These are phyloP conservation scores for Pseudocercospora ulei DNA, from an alignment of 2,329 filamentous ascomycete species.

Conservation along the genomic window DNA sequence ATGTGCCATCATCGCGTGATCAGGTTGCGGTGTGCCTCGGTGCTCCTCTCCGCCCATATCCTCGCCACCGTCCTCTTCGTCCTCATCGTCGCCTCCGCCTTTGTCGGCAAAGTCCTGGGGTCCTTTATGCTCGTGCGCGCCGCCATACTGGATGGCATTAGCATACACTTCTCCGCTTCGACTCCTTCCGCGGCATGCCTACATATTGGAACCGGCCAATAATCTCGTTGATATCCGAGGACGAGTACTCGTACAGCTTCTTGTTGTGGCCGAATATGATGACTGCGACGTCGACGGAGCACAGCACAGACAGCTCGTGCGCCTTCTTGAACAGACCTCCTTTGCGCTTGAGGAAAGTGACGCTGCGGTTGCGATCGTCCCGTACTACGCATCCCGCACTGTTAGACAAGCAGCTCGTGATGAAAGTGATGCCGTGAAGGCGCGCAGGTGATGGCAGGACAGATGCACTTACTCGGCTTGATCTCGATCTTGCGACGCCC, in stretches of 20 bases:
- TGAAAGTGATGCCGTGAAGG: neutral
- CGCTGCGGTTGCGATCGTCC: conserved; percentile 24
- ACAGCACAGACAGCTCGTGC: conserved; percentile 93
- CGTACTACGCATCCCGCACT: conserved; percentile 18
- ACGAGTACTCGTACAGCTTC: conserved; percentile 97
- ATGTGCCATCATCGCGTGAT: conserved; percentile 42
- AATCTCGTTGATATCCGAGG: conserved; percentile 82
- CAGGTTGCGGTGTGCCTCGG: conserved; percentile 59
- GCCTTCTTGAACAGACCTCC: conserved; percentile 99
- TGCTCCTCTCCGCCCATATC: conserved; percentile 41
- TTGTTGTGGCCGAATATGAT: conserved; percentile 99
- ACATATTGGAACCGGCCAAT: conserved; percentile 85
- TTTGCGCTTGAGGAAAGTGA: conserved; percentile 94
- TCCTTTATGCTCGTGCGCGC: conserved; percentile 90
- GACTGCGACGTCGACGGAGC: conserved; percentile 95
- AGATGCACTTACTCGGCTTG: conserved; percentile 50
- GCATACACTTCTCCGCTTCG: conserved; percentile 11
- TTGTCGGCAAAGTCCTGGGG: conserved; percentile 83
- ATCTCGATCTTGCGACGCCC: conserved; percentile 99
- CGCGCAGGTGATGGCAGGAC: neutral
- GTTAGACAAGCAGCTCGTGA: neutral
- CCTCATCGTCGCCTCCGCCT: conserved; percentile 63
- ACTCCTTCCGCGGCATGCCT: conserved; percentile 34
- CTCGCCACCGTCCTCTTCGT: conserved; percentile 61
- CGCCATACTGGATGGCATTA: conserved; percentile 59